Base-by-base conservation (phyloP, 2,329 filamentous ascomycete genomes). In the Talaromyces amestolkiae region DNA sequence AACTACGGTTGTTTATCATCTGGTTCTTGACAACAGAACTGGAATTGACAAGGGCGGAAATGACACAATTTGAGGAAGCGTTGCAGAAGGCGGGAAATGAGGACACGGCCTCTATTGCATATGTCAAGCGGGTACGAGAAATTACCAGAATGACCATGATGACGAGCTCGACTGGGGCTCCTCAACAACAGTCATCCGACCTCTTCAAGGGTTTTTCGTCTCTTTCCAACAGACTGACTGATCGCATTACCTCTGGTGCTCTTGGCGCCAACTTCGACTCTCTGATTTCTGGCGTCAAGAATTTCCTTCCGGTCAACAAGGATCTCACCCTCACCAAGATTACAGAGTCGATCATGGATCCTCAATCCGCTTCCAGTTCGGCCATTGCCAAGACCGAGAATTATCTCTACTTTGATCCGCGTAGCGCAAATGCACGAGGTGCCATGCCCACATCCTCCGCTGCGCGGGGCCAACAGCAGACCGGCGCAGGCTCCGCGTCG, bases 141-240 rank as follows among this genome's bases (percentile, higher is more conserved):
- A 93, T 96, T 60, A 98, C 94, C 5, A 92, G 95, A 69, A 97
- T 98, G 92, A 98, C 94, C 15, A 97, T 98, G 87, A 91, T 99
- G 77, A 92, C 93, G 3, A 96, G 93, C 1, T 89, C 93, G 35
- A 89, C 91, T 10, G 84, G 90, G 67, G 82, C 87, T 15, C 83
- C 86, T 19, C 88, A 91, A 3, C 89, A 86, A 54, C 78, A 81
- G 67, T 81, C 81, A 27, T 81, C 79, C 6, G 92, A 97, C 72
- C 85, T 99, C 17, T 97, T 99, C 81, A 90, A 92, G 22, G 93
- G 93, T 58, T 97, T 99, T 81, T 95, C 91, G 35, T 92, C 91
- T 51, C 91, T 99, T 68, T 95, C 92, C 11, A 94, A 91, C 51
- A 91, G 94, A 45, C 87, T 99, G 4, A 97, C 95, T 8, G 93